Percentiles rank a stretch among this genome's conserved stretches.
Conservation (phyloP, 1,284 basidiomycete species). For the Peniophora sp. region DNA sequence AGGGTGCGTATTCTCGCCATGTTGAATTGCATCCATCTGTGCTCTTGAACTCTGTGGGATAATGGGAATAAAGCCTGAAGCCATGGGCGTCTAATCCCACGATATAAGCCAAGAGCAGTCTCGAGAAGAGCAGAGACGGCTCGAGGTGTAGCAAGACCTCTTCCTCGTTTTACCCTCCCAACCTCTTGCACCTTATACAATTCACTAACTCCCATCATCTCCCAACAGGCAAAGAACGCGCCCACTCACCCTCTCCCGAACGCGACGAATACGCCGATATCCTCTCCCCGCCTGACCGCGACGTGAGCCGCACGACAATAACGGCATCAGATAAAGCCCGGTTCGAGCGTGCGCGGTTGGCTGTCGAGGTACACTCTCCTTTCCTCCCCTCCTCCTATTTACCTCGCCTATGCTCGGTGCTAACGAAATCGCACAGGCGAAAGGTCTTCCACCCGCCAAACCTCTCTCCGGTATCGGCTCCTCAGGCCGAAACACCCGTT, state of each 20-base stretch:
- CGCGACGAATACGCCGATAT: slow-evolving; percentile 9
- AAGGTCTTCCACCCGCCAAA: slow-evolving; percentile 37
- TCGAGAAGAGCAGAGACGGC: too few relatives aligned
- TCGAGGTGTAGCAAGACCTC: too few relatives aligned
- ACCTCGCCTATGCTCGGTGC: slow-evolving; percentile 4
- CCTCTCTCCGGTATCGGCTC: slow-evolving; percentile 18
- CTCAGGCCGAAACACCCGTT: too few relatives aligned
- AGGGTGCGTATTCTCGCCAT: too few relatives aligned
- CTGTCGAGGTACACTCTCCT: slow-evolving; percentile 55
- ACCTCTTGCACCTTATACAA: too few relatives aligned
- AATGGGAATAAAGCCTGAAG: too few relatives aligned
- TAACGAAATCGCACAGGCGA: slow-evolving; percentile 31
- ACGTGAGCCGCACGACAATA: slow-evolving; percentile 69
- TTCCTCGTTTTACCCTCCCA: too few relatives aligned
- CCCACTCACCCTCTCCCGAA: slow-evolving; percentile 17
- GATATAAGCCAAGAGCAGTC: too few relatives aligned
- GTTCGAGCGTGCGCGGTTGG: slow-evolving; percentile 67
- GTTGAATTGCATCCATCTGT: too few relatives aligned
- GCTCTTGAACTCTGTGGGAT: too few relatives aligned
- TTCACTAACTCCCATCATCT: too few relatives aligned
- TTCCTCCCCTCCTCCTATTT: not conserved
- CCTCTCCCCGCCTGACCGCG: slow-evolving; percentile 38
- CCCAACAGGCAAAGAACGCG: not conserved
- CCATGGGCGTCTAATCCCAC: too few relatives aligned
- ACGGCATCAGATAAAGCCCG: slow-evolving; percentile 59